Base-by-base conservation (phyloP, 257 asterid species). In the Osmanthus fragrans region DNA sequence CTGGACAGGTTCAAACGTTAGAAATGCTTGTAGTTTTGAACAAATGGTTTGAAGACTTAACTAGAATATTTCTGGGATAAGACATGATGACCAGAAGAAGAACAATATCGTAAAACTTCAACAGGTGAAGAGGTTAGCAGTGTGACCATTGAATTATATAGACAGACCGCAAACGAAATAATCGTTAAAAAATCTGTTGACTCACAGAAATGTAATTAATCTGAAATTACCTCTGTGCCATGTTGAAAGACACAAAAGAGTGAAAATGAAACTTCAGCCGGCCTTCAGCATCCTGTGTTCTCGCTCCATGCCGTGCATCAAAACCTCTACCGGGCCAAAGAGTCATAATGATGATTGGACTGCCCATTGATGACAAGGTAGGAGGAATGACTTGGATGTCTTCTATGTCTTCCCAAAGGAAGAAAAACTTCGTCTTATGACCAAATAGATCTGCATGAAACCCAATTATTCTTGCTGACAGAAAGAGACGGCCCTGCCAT, bases 341-440 rank as follows among this genome's bases (percentile, higher is more conserved):
- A 6, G 97, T 93, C 82, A 96, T 86, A 77, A 88, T 83, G 56
- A 93, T 80, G 73, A 90, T 89, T 13, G 99, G 99, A 82, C 98
- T 96, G 56, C 98, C 99, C 97, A 96, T 96, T 47, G 99, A 96
- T 45, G 97, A 92, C 76, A 96, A 90, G 51, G 99, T 92, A 30
- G 98, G 97, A 73, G 98, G 91, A 71, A 88, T 85, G 49, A 90
- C 94, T 87, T 89, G 87, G 77, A 96, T 89, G 84, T 90, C 98
- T 87, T 96, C 99, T 72, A 93, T 96, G 79, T 93, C 99, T 89
- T 93, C 99, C 98, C 99, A 93, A 7, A 92, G 91, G 89, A 96
- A 89, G 91, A 90, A 96, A 84, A 96, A 96, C 82, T 88, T 96
- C 1, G 97, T 96, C 89, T 93, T 96, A 84, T 86, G 98, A 71